Evolutionary conservation across 192 early-diverging fungal species (phyloP).

Genomic region (Entomortierella chlamydospora): DNA sequence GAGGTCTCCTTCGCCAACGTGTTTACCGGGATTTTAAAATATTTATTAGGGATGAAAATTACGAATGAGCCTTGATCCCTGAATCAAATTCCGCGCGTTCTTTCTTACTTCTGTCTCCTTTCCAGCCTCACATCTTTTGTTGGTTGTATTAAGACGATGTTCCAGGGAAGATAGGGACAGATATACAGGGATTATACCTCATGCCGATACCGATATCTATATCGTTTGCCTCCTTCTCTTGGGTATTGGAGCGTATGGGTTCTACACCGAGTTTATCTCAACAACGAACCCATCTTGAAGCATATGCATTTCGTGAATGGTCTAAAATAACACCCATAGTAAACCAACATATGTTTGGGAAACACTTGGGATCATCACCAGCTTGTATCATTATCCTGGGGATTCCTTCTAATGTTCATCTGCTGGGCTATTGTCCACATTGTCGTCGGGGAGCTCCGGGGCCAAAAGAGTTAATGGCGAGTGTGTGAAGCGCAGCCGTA

Average conservation of each 20-base stretch:
- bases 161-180: no score
- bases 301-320: no score
- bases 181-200: slow-evolving; percentile 55
- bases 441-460: slow-evolving; percentile 31
- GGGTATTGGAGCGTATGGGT: slow-evolving; percentile 24
- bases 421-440: slow-evolving; percentile 52
- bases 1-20: no score
- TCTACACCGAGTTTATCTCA: slow-evolving; percentile 14
- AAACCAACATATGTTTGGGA: slow-evolving; percentile 15
- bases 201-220: slow-evolving; percentile 36
- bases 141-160: neutral
- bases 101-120: no score
- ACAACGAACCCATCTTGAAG: no score
- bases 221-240: slow-evolving; percentile 30
- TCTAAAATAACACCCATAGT: no score
- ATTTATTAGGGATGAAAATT: no score
- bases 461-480: slow-evolving; percentile 25
- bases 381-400: slow-evolving; percentile 48
- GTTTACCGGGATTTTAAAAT: no score
- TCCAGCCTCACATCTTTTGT: neutral
- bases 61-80: no score
- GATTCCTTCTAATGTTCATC: slow-evolving; percentile 39
- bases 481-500: slow-evolving; percentile 8
- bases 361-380: slow-evolving; percentile 42
- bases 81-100: no score